phyloP scores from a whole-genome alignment of 176 grass and related monocot species.

The Tillandsia leiboldiana region DNA sequence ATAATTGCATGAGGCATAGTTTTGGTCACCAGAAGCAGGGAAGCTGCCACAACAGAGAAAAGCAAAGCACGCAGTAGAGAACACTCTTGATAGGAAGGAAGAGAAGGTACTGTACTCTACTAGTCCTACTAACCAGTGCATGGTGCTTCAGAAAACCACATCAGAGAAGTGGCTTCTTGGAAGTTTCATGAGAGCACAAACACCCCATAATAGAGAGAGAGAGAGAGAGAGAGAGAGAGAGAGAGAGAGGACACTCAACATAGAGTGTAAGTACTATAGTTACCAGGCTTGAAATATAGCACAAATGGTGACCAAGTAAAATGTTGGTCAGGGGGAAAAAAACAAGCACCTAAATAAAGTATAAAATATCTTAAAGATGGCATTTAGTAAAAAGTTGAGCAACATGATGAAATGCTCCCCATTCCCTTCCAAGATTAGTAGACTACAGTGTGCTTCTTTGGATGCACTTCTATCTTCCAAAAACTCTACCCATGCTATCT shows the following conservation, averaged over 20 bases:
- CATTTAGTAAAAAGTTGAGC: background rate
- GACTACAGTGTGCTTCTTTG: background rate
- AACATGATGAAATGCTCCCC: conserved; percentile 2
- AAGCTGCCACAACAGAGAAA: no score
- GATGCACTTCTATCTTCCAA: background rate
- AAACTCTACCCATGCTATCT: background rate
- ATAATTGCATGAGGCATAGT: no score
- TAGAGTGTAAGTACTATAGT: background rate
- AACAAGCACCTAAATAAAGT: background rate
- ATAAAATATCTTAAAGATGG: background rate
- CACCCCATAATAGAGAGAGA: background rate
- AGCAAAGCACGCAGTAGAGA: no score
- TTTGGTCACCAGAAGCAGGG: no score
- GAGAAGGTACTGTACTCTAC: no score
- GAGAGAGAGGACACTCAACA: background rate
- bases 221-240: background rate
- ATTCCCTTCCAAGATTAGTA: conserved; percentile 2
- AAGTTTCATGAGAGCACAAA: background rate
- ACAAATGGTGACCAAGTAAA: background rate
- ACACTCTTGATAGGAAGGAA: no score
- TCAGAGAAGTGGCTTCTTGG: background rate
- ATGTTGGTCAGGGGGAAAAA: background rate
- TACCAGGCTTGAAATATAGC: background rate
- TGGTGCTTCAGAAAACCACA: background rate
- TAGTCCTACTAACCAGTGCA: background rate